Base-by-base conservation (phyloP, 75 land plant species). In the Picea glauca region DNA sequence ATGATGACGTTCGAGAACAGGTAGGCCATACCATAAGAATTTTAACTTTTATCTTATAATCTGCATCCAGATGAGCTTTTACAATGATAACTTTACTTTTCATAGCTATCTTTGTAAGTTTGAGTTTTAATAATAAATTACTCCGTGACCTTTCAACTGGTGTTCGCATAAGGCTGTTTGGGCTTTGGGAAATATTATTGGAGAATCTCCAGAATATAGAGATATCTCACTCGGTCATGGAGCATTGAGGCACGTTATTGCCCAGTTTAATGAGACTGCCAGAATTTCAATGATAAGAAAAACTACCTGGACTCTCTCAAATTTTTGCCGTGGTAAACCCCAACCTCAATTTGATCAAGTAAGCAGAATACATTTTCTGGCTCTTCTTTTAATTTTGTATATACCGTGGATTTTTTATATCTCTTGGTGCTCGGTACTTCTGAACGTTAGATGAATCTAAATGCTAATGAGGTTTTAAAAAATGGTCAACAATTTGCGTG, bases 1-100 rank as follows among this genome's bases (percentile, higher is more conserved):
- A 89, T 78, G 93, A 93, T 80, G 94, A 96, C 84, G 98, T 94
- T 58, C 78, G 96, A 3, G 98, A 96, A 75, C 98, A 96, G 98
- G 98, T 96, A 79, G 5, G 3, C 4, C 43, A 5, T 40, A 40
- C 43, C 43, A 40, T 40, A 40, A 5, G 43, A 26, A 26, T 26
- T 26, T 40, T 40, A 40, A 0, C 5, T 40, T 4, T 40, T 40
- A 40, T 4, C 5, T 40, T 40, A 0, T 40, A 40, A 40, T 4
- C 5, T 40, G 43, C 43, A 40, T 5, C 4, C 43, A 40, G 5
- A 4, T 40, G 43, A 40, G 43, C 5, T 40, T 40, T 40, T 40
- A 40, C 43, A 40, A 40, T 40, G 5, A 40, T 40, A 40, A 40
- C 43, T 5, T 40, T 40, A 40, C 50, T 30, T 82, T 70, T 35